Evolutionary conservation across 441 rosid species (phyloP).

Genomic region (Adansonia madagascariensis): DNA sequence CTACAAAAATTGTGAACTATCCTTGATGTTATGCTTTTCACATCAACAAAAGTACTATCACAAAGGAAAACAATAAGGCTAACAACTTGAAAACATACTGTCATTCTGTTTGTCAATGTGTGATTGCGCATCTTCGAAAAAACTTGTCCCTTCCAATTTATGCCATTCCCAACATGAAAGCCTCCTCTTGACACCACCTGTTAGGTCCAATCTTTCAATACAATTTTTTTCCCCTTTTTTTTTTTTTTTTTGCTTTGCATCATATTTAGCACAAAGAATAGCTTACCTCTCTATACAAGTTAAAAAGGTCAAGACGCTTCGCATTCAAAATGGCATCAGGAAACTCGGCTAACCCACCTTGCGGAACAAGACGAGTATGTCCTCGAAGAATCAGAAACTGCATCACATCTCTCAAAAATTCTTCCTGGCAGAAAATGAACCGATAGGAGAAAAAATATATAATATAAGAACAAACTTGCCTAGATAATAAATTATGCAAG

Average conservation of each 20-base stretch:
- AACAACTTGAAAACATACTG: constrained; percentile 53
- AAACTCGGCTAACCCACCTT: constrained; percentile 87
- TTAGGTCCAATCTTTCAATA: constrained; percentile 27
- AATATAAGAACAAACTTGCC: not conserved
- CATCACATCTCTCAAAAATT: constrained; percentile 94
- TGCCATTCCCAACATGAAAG: constrained; percentile 97
- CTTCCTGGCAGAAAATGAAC: constrained; percentile 64
- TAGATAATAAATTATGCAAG: not conserved
- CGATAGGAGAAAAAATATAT: not conserved
- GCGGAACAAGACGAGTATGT: constrained; percentile 94
- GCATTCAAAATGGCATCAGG: constrained; percentile 97
- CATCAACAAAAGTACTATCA: constrained; percentile 11
- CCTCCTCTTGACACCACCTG: constrained; percentile 99
- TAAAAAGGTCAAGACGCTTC: constrained; percentile 93
- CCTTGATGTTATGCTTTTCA: not conserved
- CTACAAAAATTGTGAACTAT: not conserved
- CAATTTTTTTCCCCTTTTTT: not conserved
- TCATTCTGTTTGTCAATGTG: constrained; percentile 95
- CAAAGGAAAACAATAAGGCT: constrained; percentile 18
- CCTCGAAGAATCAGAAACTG: constrained; percentile 90
- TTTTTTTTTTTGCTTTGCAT: not conserved
- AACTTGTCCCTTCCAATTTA: constrained; percentile 99
- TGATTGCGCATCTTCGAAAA: constrained; percentile 99
- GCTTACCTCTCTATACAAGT: constrained; percentile 93
- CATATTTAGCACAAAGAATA: constrained; percentile 20